Evolutionary conservation across 768 basidiomycete genomes (phyloP).

Genomic region (Trametes gibbosa): DNA sequence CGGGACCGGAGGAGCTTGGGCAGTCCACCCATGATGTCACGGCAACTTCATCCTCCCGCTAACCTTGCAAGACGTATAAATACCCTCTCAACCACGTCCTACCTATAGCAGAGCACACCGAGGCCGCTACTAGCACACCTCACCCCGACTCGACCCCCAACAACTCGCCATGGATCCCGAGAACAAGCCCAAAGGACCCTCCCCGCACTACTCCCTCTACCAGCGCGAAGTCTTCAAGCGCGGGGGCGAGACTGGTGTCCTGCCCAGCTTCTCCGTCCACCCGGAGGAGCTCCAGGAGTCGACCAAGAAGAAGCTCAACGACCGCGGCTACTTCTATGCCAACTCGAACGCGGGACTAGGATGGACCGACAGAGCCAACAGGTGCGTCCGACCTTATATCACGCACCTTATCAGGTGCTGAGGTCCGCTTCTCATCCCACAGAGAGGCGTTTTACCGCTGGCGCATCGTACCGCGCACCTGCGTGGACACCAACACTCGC

Average conservation of each 20-base stretch:
- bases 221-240: constrained; percentile 47
- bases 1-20: neutral
- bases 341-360: constrained; percentile 51
- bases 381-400: constrained; percentile 23
- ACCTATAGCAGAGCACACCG: neutral
- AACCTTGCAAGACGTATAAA: neutral
- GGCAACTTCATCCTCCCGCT: neutral
- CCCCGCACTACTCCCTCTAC: constrained; percentile 50
- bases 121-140: neutral
- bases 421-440: neutral
- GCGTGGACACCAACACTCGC: constrained; percentile 50
- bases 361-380: constrained; percentile 52
- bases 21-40: constrained; percentile 19
- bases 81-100: neutral
- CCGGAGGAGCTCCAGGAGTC: constrained; percentile 40
- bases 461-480: constrained; percentile 54
- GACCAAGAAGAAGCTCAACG: constrained; percentile 41
- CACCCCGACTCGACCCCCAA: neutral
- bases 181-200: constrained; percentile 45
- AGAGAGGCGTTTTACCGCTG: constrained; percentile 53
- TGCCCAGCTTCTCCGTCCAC: constrained; percentile 43
- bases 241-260: constrained; percentile 36
- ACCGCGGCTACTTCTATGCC: constrained; percentile 50
- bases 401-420: neutral
- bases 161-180: constrained; percentile 41